A percentile compares a stretch with the other conserved stretches of the same genome.
Conservation (phyloP, 2,329 filamentous ascomycete species). For the Claviceps maximensis region DNA sequence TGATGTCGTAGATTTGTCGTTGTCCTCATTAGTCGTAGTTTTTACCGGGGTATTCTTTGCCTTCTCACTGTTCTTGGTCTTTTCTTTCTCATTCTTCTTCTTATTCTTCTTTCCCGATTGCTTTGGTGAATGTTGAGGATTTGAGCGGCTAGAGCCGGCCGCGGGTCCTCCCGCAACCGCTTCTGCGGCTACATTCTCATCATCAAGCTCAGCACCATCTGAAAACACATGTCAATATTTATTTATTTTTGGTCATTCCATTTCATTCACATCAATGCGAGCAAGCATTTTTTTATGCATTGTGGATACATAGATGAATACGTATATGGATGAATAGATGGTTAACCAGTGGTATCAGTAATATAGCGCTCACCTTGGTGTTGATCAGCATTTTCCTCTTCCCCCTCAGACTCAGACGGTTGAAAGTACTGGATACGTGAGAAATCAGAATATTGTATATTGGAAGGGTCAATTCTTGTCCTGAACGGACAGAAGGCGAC, state of each 20-base stretch:
- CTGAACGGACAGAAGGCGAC: conserved; percentile 27
- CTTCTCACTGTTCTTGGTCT: conserved; percentile 8
- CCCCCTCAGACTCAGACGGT: conserved; percentile 26
- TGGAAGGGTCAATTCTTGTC: conserved; percentile 24
- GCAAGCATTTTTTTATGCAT: neutral
- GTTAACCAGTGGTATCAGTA: neutral
- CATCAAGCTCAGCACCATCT: conserved; percentile 1
- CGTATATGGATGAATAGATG: no score
- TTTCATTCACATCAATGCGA: neutral
- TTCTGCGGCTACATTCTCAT: conserved; percentile 1
- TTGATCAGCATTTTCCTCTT: conserved; percentile 13
- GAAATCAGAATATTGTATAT: conserved; percentile 30
- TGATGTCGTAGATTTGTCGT: conserved; percentile 7
- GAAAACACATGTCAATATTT: neutral
- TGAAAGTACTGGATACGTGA: conserved; percentile 29
- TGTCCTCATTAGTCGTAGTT: conserved; percentile 9
- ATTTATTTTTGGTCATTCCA: neutral
- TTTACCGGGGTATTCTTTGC: conserved; percentile 6
- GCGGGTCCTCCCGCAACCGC: neutral
- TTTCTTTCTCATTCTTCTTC: conserved; percentile 11
- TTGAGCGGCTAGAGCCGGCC: neutral
- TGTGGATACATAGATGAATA: no score
- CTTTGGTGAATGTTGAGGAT: conserved; percentile 3
- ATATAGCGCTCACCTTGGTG: conserved; percentile 8
- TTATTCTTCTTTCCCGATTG: conserved; percentile 4